Evolutionary conservation across 2,329 filamentous ascomycete genomes (phyloP), one percentile per base, ranked within the genome.

Genomic region (Karstenula rhodostoma): DNA sequence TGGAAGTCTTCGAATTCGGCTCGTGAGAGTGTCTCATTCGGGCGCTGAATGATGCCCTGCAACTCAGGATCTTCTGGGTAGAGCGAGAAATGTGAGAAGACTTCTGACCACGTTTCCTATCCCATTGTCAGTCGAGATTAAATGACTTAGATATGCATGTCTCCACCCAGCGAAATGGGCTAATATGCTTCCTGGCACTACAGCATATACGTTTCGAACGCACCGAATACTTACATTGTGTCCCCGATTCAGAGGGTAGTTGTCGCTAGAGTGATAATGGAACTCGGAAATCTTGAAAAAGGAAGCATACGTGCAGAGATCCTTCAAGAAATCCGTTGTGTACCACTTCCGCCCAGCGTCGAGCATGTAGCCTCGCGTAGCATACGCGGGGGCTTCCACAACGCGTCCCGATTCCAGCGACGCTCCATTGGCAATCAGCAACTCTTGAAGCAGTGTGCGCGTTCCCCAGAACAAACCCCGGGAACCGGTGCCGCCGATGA

Each of bases 281-380:
- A 84, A 83, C 63, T 83, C 81, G 13, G 77, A 80, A 67, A 83
- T 74, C 67, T 82, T 84, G 73, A 83, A 84, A 67, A 81, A 81
- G 15, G 77, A 79, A 1, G 77, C 78, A 56, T 81, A 82, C 27
- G 78, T 80, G 71, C 80, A 82, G 22, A 81, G 65, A 23, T 81
- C 79, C 55, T 80, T 79, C 27, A 82, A 72, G 48, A 82, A 82
- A 1, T 70, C 66, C 0, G 74, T 70, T 2, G 75, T 62, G 61
- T 82, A 82, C 78, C 78, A 82, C 58, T 82, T 82, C 12, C 80
- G 73, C 13, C 80, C 79, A 0, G 79, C 79, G 59, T 82, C 80
- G 1, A 82, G 71, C 73, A 81, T 78, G 59, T 78, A 82, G 3
- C 81, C 81, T 19, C 81, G 74, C 4, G 80, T 82, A 15, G 76